Base-by-base conservation (phyloP, 441 rosid genomes). In the Populus trichocarpa region DNA sequence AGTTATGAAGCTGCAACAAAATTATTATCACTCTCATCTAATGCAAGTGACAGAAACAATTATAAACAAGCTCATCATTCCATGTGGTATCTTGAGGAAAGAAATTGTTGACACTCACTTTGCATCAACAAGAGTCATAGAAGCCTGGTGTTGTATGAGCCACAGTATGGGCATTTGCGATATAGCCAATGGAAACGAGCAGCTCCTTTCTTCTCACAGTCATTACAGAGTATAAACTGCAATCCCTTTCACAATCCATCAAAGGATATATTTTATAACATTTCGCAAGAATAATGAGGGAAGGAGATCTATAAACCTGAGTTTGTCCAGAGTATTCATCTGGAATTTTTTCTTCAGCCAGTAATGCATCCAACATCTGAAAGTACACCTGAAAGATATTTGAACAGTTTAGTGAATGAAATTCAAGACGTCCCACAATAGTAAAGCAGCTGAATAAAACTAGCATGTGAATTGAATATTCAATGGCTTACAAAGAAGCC, bases 281-380 rank as follows among this genome's bases (percentile, higher is more conserved):
- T 71, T 0, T 36, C 0, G 30, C 66, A 20, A 74, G 33, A 20
- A 61, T 16, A 68, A 38, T 8, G 26, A 59, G 42, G 59, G 63
- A 26, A 32, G 76, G 69, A 81, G 72, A 71, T 35, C 71, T 75
- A 71, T 9, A 64, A 84, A 96, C 99, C 97, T 94, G 98, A 80
- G 90, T 88, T 83, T 82, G 86, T 79, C 87, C 85, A 14, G 81
- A 75, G 78, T 90, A 89, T 75, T 94, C 96, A 32, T 86, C 90
- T 74, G 97, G 98, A 82, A 90, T 87, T 81, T 88, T 88, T 80
- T 93, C 97, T 85, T 91, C 94, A 0, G 90, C 91, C 85, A 94
- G 84, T 70, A 94, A 68, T 66, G 97, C 90, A 68, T 96, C 97
- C 83, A 96, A 79, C 98, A 96, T 90, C 64, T 86, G 85, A 77